A percentile compares a stretch with the other conserved stretches of the same genome.
These are phyloP conservation scores for Petrea volubilis DNA, from an alignment of 257 asterid genomes.

Conservation along the genomic window DNA sequence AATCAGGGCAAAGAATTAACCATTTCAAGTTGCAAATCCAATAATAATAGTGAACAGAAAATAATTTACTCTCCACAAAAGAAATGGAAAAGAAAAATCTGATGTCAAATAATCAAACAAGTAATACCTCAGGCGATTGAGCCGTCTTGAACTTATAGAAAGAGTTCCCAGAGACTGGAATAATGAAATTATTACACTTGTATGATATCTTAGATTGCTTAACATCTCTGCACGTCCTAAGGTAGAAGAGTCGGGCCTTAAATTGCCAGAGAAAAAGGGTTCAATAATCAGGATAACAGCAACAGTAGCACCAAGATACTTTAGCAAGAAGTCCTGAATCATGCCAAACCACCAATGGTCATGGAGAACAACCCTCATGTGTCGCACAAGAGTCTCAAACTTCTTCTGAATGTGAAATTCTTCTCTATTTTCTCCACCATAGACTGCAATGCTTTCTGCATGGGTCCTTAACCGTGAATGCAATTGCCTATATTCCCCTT, in stretches of 20 bases:
- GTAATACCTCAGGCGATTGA: conserved; percentile 91
- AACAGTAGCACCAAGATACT: conserved; percentile 99
- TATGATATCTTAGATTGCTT: conserved; percentile 97
- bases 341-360: conserved; percentile 99
- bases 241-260: conserved; percentile 92
- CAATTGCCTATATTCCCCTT: conserved; percentile 97
- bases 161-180: conserved; percentile 97
- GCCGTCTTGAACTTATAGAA: conserved; percentile 92
- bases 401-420: conserved; percentile 88
- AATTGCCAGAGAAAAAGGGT: conserved; percentile 93
- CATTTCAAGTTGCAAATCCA: not conserved
- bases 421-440: conserved; percentile 96
- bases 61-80: not conserved
- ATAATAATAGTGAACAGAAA: not conserved
- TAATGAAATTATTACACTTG: conserved; percentile 91
- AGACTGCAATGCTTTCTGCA: conserved; percentile 98
- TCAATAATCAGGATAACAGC: conserved; percentile 97
- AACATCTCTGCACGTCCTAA: conserved; percentile 99
- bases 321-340: conserved; percentile 95
- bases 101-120: conserved; percentile 9
- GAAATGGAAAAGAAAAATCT: not conserved
- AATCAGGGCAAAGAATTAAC: not conserved
- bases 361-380: conserved; percentile 89
- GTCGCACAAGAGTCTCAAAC: conserved; percentile 74
- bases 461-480: conserved; percentile 97